A percentile compares a stretch with the other conserved stretches of the same genome.
Evolutionary conservation across 768 basidiomycete species (phyloP).

Genomic region (Udeniomyces megalosporus): DNA sequence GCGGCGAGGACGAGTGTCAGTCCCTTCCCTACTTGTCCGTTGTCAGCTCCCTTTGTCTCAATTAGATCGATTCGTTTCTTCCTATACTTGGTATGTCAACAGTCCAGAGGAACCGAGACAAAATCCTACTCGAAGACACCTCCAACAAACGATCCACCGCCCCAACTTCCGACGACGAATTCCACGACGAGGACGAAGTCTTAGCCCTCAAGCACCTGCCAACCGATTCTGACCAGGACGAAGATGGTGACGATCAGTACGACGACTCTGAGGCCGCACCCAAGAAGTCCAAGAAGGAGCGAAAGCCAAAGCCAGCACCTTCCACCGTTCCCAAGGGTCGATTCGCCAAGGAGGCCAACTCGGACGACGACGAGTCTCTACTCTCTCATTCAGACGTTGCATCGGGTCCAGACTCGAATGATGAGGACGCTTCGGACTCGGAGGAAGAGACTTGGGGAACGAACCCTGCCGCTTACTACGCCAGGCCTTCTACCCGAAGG

Average conservation of each 20-base stretch:
- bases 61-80: neutral
- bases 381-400: neutral
- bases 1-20: slow-evolving; percentile 13
- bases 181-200: slow-evolving; percentile 62
- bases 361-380: neutral
- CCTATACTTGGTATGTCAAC: too few species aligned
- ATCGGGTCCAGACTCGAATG: neutral
- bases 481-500: slow-evolving; percentile 31
- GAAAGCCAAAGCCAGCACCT: slow-evolving; percentile 28
- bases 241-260: slow-evolving; percentile 24
- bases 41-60: neutral
- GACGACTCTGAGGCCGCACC: slow-evolving; percentile 34
- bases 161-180: slow-evolving; percentile 23
- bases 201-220: slow-evolving; percentile 49
- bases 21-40: neutral
- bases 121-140: slow-evolving; percentile 51
- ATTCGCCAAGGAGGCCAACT: slow-evolving; percentile 10
- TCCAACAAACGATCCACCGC: slow-evolving; percentile 25
- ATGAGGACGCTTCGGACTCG: neutral
- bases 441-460: slow-evolving; percentile 65
- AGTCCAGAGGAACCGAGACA: slow-evolving; percentile 64
- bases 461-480: slow-evolving; percentile 65
- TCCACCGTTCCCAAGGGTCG: slow-evolving; percentile 19
- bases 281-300: slow-evolving; percentile 33
- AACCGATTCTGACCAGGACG: slow-evolving; percentile 24